These are phyloP conservation scores for Entomortierella lignicola DNA, from an alignment of 192 early-diverging fungal species.

Conservation along the genomic window DNA sequence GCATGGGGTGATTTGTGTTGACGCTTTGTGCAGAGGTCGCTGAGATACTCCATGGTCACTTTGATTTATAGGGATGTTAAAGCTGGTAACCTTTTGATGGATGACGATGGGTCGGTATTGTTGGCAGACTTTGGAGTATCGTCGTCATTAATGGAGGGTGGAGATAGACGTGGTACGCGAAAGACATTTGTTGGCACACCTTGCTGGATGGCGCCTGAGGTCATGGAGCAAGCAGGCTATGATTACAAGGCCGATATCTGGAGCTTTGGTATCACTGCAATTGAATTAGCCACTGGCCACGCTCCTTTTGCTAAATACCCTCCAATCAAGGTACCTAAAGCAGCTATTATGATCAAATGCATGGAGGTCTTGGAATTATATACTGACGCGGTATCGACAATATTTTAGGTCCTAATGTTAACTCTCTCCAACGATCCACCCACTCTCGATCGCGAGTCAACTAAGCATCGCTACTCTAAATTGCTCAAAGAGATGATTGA, in stretches of 20 bases:
- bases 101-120: slow-evolving; percentile 71
- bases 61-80: slow-evolving; percentile 69
- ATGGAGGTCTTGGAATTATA: background rate
- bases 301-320: slow-evolving; percentile 92
- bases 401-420: slow-evolving; percentile 81
- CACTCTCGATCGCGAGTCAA: slow-evolving; percentile 80
- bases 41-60: background rate
- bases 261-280: slow-evolving; percentile 90
- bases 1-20: background rate
- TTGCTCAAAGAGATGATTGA: slow-evolving; percentile 91
- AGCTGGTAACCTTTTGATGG: slow-evolving; percentile 76
- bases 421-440: slow-evolving; percentile 90
- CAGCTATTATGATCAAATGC: background rate
- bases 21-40: background rate
- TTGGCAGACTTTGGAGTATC: slow-evolving; percentile 81
- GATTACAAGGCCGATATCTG: slow-evolving; percentile 93
- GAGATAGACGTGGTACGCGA: slow-evolving; percentile 67
- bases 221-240: slow-evolving; percentile 93
- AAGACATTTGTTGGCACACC: slow-evolving; percentile 83
- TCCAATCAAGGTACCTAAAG: slow-evolving; percentile 76
- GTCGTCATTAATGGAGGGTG: slow-evolving; percentile 72
- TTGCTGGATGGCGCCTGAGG: slow-evolving; percentile 81
- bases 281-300: slow-evolving; percentile 88
- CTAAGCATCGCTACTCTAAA: slow-evolving; percentile 80
- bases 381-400: too few relatives aligned